Conservation (phyloP, 306 rosid genomes). For the Ormosia semicastrata region DNA sequence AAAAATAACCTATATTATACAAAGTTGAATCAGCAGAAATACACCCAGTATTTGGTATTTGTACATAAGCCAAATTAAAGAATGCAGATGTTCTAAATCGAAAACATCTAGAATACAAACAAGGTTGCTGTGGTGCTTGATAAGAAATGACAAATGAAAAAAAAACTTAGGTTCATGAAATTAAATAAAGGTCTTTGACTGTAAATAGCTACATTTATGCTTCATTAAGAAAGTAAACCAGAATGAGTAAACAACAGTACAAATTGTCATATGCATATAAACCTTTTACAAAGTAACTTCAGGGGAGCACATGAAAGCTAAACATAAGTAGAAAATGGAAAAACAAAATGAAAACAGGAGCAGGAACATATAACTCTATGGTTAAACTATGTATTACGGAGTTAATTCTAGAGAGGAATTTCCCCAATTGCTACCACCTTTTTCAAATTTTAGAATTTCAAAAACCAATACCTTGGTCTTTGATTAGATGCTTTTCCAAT, state of each 20-base stretch:
- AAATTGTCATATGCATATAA: not conserved
- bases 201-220: not conserved
- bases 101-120: not conserved
- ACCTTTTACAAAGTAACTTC: not conserved
- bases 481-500: conserved; percentile 94
- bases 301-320: conserved; percentile 11
- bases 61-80: conserved; percentile 20
- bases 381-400: not conserved
- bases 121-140: not conserved
- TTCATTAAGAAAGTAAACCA: not conserved
- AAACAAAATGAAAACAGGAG: not conserved
- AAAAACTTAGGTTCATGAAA: not conserved
- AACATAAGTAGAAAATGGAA: not conserved
- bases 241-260: not conserved
- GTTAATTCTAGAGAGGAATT: not conserved
- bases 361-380: not conserved
- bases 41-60: conserved; percentile 73
- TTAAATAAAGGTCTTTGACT: not conserved
- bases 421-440: not conserved
- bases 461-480: conserved; percentile 78
- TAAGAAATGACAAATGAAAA: not conserved
- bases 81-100: not conserved
- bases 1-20: too few species aligned
- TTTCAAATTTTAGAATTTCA: not conserved
- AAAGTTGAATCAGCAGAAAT: conserved; percentile 51